Percentiles rank a stretch among this genome's conserved stretches.
Evolutionary conservation across 1,139 yeast species (phyloP).

Genomic region (Nakaseomyces nivariensis): DNA sequence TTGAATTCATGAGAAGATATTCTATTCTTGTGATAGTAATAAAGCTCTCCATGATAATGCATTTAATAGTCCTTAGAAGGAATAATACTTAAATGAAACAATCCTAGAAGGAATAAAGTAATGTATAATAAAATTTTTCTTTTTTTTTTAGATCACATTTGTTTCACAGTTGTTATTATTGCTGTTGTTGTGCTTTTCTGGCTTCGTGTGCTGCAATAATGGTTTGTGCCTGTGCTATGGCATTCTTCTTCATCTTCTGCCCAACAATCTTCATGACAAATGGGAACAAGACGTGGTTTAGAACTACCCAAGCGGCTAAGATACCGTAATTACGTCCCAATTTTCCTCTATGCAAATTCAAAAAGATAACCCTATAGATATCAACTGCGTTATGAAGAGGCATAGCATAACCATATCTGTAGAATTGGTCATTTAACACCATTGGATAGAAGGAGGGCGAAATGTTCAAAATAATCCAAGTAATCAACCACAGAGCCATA

Average conservation of each 20-base stretch:
- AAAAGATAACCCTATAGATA: conserved; percentile 44
- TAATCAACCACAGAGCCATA: conserved; percentile 50
- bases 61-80: no score
- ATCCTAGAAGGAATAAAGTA: no score
- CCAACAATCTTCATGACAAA: conserved; percentile 32
- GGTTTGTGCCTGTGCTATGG: conserved; percentile 1
- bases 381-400: conserved; percentile 54
- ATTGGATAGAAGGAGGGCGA: conserved; percentile 55
- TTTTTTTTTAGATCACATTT: neutral
- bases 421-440: conserved; percentile 42
- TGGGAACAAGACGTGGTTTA: conserved; percentile 38
- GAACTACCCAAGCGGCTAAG: conserved; percentile 45
- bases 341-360: conserved; percentile 45
- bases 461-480: conserved; percentile 49
- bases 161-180: neutral
- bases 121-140: no score
- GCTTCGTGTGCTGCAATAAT: conserved; percentile 1
- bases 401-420: conserved; percentile 52
- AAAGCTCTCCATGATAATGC: no score
- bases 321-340: conserved; percentile 51
- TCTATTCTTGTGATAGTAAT: no score
- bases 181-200: neutral
- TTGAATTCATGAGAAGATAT: no score
- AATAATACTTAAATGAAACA: no score
- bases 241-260: conserved; percentile 5